phyloP scores from a whole-genome alignment of 176 grass and related monocot species.

The barley (Hordeum vulgare) region DNA sequence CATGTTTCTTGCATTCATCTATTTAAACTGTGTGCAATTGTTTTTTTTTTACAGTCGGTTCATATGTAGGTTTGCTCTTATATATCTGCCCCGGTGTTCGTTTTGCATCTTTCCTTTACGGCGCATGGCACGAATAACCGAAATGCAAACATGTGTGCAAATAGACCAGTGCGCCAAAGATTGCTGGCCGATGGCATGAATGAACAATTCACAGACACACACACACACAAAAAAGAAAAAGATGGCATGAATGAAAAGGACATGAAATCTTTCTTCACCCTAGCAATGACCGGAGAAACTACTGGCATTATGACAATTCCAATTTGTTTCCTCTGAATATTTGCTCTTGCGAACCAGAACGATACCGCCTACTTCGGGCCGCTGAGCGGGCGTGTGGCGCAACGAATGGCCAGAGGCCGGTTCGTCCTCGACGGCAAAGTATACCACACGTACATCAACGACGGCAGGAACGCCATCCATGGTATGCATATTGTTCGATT shows the following conservation, averaged over 20 bases:
- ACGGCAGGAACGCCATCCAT: conserved; percentile 63
- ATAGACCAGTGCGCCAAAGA: no score
- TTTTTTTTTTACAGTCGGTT: no score
- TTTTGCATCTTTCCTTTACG: no score
- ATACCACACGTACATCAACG: conserved; percentile 50
- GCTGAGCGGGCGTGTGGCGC: conserved; percentile 61
- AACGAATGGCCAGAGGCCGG: conserved; percentile 43
- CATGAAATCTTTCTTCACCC: no score
- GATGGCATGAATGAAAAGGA: no score
- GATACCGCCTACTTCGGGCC: conserved; percentile 67
- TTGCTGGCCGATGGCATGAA: no score
- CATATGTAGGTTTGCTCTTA: not conserved
- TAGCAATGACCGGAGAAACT: no score
- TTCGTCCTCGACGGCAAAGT: conserved; percentile 61
- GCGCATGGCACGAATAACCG: no score
- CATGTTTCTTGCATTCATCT: not conserved
- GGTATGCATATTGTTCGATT: conserved; percentile 18
- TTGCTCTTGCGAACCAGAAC: conserved; percentile 30
- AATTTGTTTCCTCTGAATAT: not conserved
- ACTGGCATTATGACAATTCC: no score
- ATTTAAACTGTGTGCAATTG: not conserved
- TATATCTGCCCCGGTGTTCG: not conserved
- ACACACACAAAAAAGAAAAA: no score
- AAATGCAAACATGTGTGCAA: no score
- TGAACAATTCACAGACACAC: no score